phyloP scores from a whole-genome alignment of 805 yeast species.

The Candida taoyuanica region DNA sequence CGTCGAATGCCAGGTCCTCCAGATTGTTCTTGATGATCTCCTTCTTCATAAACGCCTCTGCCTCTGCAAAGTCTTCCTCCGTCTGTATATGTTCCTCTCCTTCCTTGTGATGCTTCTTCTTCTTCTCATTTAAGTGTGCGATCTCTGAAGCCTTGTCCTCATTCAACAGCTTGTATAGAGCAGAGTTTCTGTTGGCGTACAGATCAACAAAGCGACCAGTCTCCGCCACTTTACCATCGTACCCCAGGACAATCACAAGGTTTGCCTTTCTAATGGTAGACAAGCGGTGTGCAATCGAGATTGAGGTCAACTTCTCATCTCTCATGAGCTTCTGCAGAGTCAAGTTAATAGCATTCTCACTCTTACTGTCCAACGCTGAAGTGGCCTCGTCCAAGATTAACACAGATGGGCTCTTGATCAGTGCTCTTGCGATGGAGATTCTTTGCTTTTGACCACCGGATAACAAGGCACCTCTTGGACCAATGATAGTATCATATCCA shows the following conservation, averaged over 20 bases:
- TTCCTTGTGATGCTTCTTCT: constrained; percentile 10
- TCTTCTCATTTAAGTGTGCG: constrained; percentile 7
- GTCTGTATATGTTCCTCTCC: constrained; percentile 1
- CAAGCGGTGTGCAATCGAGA: constrained; percentile 89
- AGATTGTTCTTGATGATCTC: constrained; percentile 22
- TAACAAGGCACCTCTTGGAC: constrained; percentile 58
- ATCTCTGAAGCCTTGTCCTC: constrained; percentile 28
- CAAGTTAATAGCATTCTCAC: constrained; percentile 71
- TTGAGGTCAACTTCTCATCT: constrained; percentile 64
- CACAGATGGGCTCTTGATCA: constrained; percentile 70
- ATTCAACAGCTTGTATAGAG: constrained; percentile 33
- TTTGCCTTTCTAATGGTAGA: constrained; percentile 88
- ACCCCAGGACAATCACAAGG: constrained; percentile 75
- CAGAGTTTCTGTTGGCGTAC: constrained; percentile 41
- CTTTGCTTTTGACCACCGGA: constrained; percentile 97
- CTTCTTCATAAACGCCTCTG: constrained; percentile 23
- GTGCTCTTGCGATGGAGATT: constrained; percentile 80
- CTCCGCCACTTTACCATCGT: constrained; percentile 78
- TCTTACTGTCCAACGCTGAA: constrained; percentile 75
- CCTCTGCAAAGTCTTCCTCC: constrained; percentile 10
- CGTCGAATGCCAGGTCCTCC: constrained; percentile 19
- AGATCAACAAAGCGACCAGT: constrained; percentile 60
- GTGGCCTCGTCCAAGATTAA: constrained; percentile 84
- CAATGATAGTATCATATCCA: constrained; percentile 62
- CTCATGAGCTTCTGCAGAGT: constrained; percentile 63